A percentile compares a stretch with the other conserved stretches of the same genome.
Evolutionary conservation across 139 green algal genomes (phyloP).

Genomic region (Edaphochlamys debaryana): DNA sequence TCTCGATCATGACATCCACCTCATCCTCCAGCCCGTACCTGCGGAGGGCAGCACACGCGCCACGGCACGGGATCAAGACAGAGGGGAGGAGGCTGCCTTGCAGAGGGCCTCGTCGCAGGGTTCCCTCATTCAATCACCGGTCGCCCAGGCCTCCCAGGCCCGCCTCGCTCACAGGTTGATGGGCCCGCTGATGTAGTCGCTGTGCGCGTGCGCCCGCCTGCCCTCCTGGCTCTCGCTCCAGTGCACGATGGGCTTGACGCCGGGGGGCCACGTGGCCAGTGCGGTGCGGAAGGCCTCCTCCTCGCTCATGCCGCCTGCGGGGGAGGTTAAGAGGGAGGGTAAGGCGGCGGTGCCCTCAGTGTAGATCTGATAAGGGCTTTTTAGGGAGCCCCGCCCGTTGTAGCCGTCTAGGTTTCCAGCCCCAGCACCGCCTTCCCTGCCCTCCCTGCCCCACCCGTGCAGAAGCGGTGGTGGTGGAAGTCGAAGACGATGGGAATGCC

Average conservation of each 20-base stretch:
- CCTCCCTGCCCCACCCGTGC: background rate
- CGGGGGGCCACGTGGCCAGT: constrained; percentile 66
- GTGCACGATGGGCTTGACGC: constrained; percentile 72
- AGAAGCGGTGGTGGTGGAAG: constrained; percentile 78
- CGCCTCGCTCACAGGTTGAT: too few relatives aligned
- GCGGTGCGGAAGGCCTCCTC: constrained; percentile 64
- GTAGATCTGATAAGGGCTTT: too few relatives aligned
- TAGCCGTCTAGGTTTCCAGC: too few relatives aligned
- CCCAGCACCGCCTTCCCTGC: too few relatives aligned
- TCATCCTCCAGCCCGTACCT: constrained; percentile 58
- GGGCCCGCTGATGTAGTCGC: constrained; percentile 72
- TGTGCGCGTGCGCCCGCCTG: constrained; percentile 62
- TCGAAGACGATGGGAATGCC: constrained; percentile 77
- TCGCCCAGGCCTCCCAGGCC: too few relatives aligned
- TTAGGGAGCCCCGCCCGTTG: too few relatives aligned
- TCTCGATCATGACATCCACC: constrained; percentile 76
- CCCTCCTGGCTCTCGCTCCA: constrained; percentile 76
- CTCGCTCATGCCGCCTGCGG: constrained; percentile 55
- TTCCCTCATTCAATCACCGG: too few relatives aligned
- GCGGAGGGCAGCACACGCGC: too few relatives aligned
- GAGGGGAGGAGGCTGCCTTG: too few relatives aligned
- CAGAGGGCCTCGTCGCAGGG: too few relatives aligned
- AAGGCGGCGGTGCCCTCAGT: too few relatives aligned
- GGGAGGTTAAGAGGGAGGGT: background rate
- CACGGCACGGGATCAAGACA: too few relatives aligned